These are phyloP conservation scores for Coemansia sp. DNA, from an alignment of 192 early-diverging fungal genomes.

Conservation along the genomic window DNA sequence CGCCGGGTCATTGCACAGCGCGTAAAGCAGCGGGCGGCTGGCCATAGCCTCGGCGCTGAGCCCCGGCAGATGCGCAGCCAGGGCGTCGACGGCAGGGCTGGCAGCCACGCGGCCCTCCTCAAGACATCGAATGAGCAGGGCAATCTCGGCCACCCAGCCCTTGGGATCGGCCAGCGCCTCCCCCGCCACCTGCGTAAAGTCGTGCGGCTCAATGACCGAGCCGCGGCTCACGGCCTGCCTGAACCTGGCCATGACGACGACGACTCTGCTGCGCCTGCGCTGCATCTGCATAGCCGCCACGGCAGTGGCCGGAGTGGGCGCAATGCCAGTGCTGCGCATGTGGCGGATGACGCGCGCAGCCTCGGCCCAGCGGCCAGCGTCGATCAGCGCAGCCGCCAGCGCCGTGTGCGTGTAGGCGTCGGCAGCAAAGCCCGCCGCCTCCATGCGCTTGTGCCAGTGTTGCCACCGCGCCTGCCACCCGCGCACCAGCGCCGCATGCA, in stretches of 20 bases:
- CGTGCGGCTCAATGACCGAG: slow-evolving; percentile 8
- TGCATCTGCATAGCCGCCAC: slow-evolving; percentile 25
- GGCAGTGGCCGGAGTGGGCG: slow-evolving; percentile 11
- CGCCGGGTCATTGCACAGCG: slow-evolving; percentile 11
- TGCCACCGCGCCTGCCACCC: slow-evolving; percentile 28
- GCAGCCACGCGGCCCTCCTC: slow-evolving; percentile 30
- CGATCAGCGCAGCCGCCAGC: slow-evolving; percentile 29
- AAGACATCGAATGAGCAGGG: slow-evolving; percentile 35
- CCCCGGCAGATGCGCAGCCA: slow-evolving; percentile 43
- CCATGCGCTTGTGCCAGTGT: slow-evolving; percentile 34
- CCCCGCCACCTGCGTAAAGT: slow-evolving; percentile 24
- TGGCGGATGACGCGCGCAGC: slow-evolving; percentile 24
- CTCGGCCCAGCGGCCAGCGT: slow-evolving; percentile 37
- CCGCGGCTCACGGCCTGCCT: slow-evolving; percentile 16
- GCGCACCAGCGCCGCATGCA: slow-evolving; percentile 44
- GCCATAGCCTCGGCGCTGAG: slow-evolving; percentile 4
- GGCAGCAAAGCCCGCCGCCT: slow-evolving; percentile 19
- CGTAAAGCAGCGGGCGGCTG: slow-evolving; percentile 29
- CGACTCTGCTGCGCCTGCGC: slow-evolving; percentile 14
- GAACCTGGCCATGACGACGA: slow-evolving; percentile 27
- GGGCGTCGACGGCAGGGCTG: slow-evolving; percentile 35
- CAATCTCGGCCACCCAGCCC: slow-evolving; percentile 34
- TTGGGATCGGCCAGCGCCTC: slow-evolving; percentile 27
- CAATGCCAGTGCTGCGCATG: slow-evolving; percentile 20
- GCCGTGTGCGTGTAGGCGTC: slow-evolving; percentile 23